Base-by-base conservation (phyloP, 2,329 filamentous ascomycete genomes). In the Penicillium nordicum region DNA sequence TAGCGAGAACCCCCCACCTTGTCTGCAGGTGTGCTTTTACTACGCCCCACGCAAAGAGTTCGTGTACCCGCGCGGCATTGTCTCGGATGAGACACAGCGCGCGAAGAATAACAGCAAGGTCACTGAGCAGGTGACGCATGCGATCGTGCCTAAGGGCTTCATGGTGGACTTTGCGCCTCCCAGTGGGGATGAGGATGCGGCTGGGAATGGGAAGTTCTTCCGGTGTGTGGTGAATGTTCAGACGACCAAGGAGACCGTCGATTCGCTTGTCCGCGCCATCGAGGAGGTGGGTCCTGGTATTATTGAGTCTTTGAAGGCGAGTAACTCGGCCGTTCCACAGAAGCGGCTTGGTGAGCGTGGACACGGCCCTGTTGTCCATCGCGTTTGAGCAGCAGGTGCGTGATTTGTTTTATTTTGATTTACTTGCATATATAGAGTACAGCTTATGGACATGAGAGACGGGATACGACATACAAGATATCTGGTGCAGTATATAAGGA, bases 1-100 rank as follows among this genome's bases (percentile, higher is more conserved):
- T 3, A 89, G 86, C 11, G 80, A 84, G 54, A 87, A 89, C 65
- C 89, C 91, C 27, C 87, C 92, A 45, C 90, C 90, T 0, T 97
- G 93, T 75, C 78, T 96, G 70, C 94, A 97, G 76, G 89, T 97
- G 23, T 97, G 93, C 78, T 97, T 97, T 73, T 96, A 96, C 72
- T 92, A 89, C 67, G 85, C 87, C 0, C 84, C 84, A 0, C 78
- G 78, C 1, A 84, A 86, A 2, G 66, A 73, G 55, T 61, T 88
- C 53, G 68, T 73, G 1, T 72, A 73, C 55, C 65, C 67, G 16
- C 64, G 66, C 5, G 69, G 64, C 10, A 46, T 67, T 25, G 69
- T 70, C 10, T 66, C 66, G 2, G 67, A 68, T 12, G 76, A 79
- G 49, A 54, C 64, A 57, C 55, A 75, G 63, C 58, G 73, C 63